Percentiles rank a stretch among this genome's conserved stretches.
Evolutionary conservation across 2,329 filamentous ascomycete species (phyloP).

Genomic region (Epichloe brachyelytri): DNA sequence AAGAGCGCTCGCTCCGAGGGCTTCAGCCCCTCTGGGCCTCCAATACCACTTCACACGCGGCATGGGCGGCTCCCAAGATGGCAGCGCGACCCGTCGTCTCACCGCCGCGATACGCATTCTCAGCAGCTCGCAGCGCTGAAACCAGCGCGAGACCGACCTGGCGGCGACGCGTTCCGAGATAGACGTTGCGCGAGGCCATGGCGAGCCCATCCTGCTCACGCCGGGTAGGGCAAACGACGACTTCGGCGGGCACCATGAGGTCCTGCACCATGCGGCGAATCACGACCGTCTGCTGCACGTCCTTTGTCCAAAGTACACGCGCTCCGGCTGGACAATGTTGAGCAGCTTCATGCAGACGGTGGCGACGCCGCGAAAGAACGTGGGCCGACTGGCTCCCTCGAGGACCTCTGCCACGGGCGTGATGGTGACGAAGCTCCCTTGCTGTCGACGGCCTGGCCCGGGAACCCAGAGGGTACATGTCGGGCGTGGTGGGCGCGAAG

Average conservation of each 20-base stretch:
- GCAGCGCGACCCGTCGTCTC: conserved; percentile 41
- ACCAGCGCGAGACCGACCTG: conserved; percentile 59
- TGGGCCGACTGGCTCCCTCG: conserved; percentile 75
- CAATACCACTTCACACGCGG: conserved; percentile 41
- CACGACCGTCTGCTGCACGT: conserved; percentile 89
- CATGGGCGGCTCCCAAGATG: conserved; percentile 60
- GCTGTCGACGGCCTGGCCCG: conserved; percentile 56
- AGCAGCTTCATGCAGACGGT: conserved; percentile 82
- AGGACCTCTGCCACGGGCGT: conserved; percentile 71
- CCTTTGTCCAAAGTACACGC: conserved; percentile 89
- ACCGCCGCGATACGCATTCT: conserved; percentile 47
- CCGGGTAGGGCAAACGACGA: conserved; percentile 62
- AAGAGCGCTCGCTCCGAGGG: conserved; percentile 54
- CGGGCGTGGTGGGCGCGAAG: conserved; percentile 69
- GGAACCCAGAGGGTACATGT: conserved; percentile 79
- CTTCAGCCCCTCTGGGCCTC: conserved; percentile 47
- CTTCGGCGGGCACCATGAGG: conserved; percentile 64
- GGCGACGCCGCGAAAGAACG: conserved; percentile 92
- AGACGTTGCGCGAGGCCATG: conserved; percentile 87
- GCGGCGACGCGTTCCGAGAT: conserved; percentile 66
- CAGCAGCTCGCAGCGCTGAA: conserved; percentile 56
- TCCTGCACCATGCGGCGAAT: conserved; percentile 79
- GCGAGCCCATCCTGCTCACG: conserved; percentile 75
- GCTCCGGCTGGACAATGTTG: conserved; percentile 44
- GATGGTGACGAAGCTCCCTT: conserved; percentile 80